A percentile compares a stretch with the other conserved stretches of the same genome.
Evolutionary conservation across 768 basidiomycete genomes (phyloP).

Genomic region (Lentinus brumalis): DNA sequence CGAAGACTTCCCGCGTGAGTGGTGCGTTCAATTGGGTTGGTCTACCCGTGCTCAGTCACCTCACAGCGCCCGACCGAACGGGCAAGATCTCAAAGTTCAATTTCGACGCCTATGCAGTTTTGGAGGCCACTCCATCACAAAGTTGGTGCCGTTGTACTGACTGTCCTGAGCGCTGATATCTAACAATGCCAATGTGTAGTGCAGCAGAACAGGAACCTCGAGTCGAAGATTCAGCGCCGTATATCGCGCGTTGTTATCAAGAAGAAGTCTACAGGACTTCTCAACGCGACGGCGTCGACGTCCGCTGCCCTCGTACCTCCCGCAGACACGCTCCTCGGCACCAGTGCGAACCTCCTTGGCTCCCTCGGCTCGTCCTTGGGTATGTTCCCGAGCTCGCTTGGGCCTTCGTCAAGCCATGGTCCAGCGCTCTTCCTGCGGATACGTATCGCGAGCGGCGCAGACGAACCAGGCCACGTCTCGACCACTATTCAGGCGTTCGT

Average conservation of each 20-base stretch:
- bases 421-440: conserved; percentile 85
- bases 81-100: conserved; percentile 87
- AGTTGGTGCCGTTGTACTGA: conserved; percentile 41
- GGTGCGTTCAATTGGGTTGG: background rate
- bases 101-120: conserved; percentile 86
- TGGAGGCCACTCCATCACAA: conserved; percentile 73
- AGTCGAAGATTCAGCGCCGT: conserved; percentile 79
- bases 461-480: conserved; percentile 75
- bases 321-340: conserved; percentile 40
- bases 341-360: conserved; percentile 40
- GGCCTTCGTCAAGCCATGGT: conserved; percentile 70
- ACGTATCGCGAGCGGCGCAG: conserved; percentile 76
- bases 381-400: conserved; percentile 64
- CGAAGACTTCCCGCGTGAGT: conserved; percentile 95
- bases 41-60: conserved; percentile 1
- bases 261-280: conserved; percentile 54
- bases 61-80: conserved; percentile 85
- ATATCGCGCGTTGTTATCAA: conserved; percentile 71
- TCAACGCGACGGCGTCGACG: conserved; percentile 30
- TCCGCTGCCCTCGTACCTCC: conserved; percentile 40
- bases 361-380: conserved; percentile 31
- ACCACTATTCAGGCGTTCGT: conserved; percentile 91
- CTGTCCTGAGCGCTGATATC: background rate
- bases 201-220: conserved; percentile 78
- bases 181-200: conserved; percentile 36